A percentile compares a stretch with the other conserved stretches of the same genome.
These are phyloP conservation scores for Rhizopogon roseolus DNA, from an alignment of 768 basidiomycete species.

Conservation along the genomic window DNA sequence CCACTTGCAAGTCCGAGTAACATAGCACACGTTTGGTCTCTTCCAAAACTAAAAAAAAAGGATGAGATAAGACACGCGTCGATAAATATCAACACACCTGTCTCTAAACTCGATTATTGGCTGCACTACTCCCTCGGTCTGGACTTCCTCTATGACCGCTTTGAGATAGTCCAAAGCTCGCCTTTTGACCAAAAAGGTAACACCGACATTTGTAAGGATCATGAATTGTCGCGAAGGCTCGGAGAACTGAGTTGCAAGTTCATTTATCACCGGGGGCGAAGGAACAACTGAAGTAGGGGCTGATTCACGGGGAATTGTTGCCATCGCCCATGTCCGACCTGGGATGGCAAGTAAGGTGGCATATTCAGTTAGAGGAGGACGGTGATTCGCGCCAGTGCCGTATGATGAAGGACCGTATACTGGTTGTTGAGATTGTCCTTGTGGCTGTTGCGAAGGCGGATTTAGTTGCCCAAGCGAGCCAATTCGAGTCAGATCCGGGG, in stretches of 20 bases:
- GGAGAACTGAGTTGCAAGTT: constrained; percentile 79
- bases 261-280: constrained; percentile 61
- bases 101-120: constrained; percentile 82
- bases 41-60: constrained; percentile 62
- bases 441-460: constrained; percentile 30
- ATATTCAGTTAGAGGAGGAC: constrained; percentile 72
- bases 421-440: constrained; percentile 29
- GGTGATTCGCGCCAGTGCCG: constrained; percentile 33
- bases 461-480: constrained; percentile 66
- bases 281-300: constrained; percentile 34
- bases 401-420: constrained; percentile 40
- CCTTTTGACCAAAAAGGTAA: constrained; percentile 76
- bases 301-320: constrained; percentile 39
- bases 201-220: constrained; percentile 81
- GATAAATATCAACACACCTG: constrained; percentile 40
- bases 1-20: constrained; percentile 80
- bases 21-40: constrained; percentile 92
- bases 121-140: constrained; percentile 70
- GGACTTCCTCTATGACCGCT: constrained; percentile 77
- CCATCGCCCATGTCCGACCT: constrained; percentile 83
- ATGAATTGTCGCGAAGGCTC: constrained; percentile 75
- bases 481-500: constrained; percentile 72
- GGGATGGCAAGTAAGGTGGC: constrained; percentile 74
- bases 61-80: not conserved
- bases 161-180: constrained; percentile 82